Percentiles rank a stretch among this genome's conserved stretches.
These are phyloP conservation scores for Eutrema heterophyllum DNA, from an alignment of 345 rosid genomes.

Conservation along the genomic window DNA sequence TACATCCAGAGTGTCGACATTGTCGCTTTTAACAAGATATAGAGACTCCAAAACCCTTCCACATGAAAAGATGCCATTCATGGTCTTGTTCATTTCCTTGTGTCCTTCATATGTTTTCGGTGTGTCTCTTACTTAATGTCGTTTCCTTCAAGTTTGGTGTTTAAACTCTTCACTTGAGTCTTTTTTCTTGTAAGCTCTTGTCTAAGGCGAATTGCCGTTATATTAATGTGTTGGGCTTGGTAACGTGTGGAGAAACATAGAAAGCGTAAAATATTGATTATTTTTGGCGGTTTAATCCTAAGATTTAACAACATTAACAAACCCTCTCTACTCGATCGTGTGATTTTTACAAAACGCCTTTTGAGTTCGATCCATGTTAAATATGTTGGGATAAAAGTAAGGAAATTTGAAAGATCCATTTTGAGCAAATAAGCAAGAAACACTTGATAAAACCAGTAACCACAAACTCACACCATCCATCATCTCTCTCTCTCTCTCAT, in stretches of 20 bases:
- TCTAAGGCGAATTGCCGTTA: not conserved
- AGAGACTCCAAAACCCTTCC: slow-evolving; percentile 3
- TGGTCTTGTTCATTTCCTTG: not conserved
- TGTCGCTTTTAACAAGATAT: slow-evolving; percentile 90
- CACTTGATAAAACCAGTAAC: slow-evolving; percentile 29
- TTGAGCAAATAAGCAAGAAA: slow-evolving; percentile 29
- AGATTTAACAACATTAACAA: no score
- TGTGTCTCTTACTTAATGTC: not conserved
- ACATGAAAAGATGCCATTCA: not conserved
- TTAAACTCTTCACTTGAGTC: not conserved
- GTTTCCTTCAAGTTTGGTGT: not conserved
- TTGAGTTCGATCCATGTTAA: not conserved
- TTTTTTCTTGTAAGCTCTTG: not conserved
- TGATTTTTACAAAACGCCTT: not conserved
- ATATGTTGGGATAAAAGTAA: not conserved
- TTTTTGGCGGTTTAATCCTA: not conserved
- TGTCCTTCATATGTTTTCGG: not conserved
- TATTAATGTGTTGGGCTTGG: not conserved
- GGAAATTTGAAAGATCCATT: slow-evolving; percentile 22
- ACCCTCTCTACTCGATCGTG: not conserved
- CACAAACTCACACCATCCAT: slow-evolving; percentile 28
- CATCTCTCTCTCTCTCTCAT: not conserved
- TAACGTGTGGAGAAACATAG: not conserved
- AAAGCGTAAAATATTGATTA: not conserved
- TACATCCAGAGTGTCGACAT: slow-evolving; percentile 89